Conservation (phyloP, 1,284 basidiomycete genomes). For the Cryptococcus floricola region DNA sequence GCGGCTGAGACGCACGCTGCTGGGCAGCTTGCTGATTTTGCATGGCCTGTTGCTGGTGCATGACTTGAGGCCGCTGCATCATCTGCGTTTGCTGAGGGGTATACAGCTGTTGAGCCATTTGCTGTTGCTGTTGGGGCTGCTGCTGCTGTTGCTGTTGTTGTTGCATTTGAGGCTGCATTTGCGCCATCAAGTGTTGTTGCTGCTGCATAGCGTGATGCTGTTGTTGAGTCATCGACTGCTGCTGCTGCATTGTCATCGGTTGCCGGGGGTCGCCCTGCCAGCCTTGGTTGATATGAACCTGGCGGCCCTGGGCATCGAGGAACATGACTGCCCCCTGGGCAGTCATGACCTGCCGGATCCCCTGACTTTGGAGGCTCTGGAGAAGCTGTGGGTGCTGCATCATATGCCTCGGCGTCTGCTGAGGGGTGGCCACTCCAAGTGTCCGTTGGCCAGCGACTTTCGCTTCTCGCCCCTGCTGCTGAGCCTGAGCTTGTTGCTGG, state of each 20-base stretch:
- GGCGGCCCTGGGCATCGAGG: constrained; percentile 12
- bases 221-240: neutral
- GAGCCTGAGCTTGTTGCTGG: constrained; percentile 13
- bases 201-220: constrained; percentile 5
- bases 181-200: constrained; percentile 6
- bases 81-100: constrained; percentile 5
- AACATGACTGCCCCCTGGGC: constrained; percentile 6
- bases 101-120: neutral
- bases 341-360: constrained; percentile 11
- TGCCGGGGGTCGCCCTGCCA: constrained; percentile 9
- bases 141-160: constrained; percentile 6
- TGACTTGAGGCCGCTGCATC: constrained; percentile 3
- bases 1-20: constrained; percentile 11
- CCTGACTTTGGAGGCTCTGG: constrained; percentile 3
- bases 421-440: constrained; percentile 11
- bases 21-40: constrained; percentile 6
- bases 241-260: neutral
- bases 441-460: constrained; percentile 13
- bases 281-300: constrained; percentile 9
- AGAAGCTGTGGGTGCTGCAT: constrained; percentile 8
- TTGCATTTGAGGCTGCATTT: constrained; percentile 5
- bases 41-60: constrained; percentile 2
- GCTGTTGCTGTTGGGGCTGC: neutral
- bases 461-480: constrained; percentile 12
- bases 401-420: constrained; percentile 7